Evolutionary conservation across 352 stramenopile species (phyloP).

Genomic region (Globisporangium middletonii): DNA sequence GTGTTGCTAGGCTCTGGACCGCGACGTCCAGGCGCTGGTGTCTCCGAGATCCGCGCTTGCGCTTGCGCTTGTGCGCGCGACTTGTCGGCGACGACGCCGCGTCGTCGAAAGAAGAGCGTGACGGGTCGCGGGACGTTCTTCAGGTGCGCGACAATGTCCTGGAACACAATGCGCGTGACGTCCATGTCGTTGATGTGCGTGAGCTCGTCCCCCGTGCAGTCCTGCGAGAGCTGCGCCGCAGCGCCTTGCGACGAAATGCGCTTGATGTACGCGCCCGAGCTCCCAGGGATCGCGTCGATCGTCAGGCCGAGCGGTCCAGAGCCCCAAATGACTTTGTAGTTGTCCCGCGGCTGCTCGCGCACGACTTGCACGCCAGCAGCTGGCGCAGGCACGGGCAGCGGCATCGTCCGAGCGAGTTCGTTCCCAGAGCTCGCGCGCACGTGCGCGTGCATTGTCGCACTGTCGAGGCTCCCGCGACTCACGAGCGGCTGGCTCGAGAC

Average conservation of each 20-base stretch:
- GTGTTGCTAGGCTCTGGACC: conserved; percentile 18
- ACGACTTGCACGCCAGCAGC: neutral
- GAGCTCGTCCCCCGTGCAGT: conserved; percentile 76
- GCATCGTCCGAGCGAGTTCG: conserved; percentile 19
- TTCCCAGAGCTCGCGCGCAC: neutral
- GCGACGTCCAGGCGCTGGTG: conserved; percentile 30
- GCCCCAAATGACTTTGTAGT: conserved; percentile 82
- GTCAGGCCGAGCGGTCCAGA: conserved; percentile 68
- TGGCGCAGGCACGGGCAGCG: conserved; percentile 10
- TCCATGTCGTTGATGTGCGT: conserved; percentile 87
- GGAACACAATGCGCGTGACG: conserved; percentile 61
- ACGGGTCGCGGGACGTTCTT: conserved; percentile 76
- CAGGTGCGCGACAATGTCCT: conserved; percentile 72
- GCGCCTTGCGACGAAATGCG: conserved; percentile 69
- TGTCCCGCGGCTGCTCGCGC: conserved; percentile 19
- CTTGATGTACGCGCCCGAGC: conserved; percentile 75
- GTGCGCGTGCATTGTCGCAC: conserved; percentile 3
- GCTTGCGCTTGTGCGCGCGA: conserved; percentile 10
- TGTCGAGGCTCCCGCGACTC: conserved; percentile 9
- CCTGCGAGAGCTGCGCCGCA: conserved; percentile 64
- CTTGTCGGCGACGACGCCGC: conserved; percentile 17
- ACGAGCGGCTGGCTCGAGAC: conserved; percentile 9
- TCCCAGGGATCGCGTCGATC: conserved; percentile 63
- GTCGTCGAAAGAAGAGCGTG: conserved; percentile 67
- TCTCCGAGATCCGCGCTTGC: conserved; percentile 29